Base-by-base conservation (phyloP, 371 early-diverging fungal species). In the Umbelopsis sp. region DNA sequence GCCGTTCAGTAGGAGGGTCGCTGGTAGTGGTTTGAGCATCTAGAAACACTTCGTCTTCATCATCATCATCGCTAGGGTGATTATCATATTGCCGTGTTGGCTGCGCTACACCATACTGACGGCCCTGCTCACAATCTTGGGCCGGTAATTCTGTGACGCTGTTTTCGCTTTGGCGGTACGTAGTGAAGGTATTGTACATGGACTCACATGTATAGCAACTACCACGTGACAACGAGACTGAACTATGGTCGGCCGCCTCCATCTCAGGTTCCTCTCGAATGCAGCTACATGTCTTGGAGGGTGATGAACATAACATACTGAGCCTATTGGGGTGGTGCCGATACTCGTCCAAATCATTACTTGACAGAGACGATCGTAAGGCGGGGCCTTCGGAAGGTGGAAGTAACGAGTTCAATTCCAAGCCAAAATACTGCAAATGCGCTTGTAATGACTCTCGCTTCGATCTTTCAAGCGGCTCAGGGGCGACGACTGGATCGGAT, bases 41-140 rank as follows among this genome's bases (percentile, higher is more conserved):
- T 9, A 71, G 53, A 69, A 75, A 66, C 18, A 50, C 65, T n/a
- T 76, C 76, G 24, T 71, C 72, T 14, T 76, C 68, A n/a, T 72
- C 70, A 8, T 73, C 70, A 8, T 73, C 70, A 3, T 70, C 71
- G 35, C 35, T 35, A 3, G 63, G 65, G 4, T 32, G 24, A n/a
- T 52, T 41, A 16, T 57, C 16, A 16, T 16, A 18, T 16, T 35
- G 29, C 32, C 37, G 7, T 0, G 18, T 35, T 35, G 35, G 9
- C 11, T 29, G 35, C 5, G 22, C 57, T 16, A 7, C 29, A 0
- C 24, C 32, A 53, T 9, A 14, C 9, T 25, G 8, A 7, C 24
- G 53, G 29, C 32, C 24, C 32, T 24, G n/a, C 24, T 20, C 50
- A 24, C 9, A 8, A 35, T 57, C 57, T 25, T 57, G 57, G 0